Evolutionary conservation across 257 asterid species (phyloP), one percentile per base, ranked within the genome.

Genomic region (Eucommia ulmoides): DNA sequence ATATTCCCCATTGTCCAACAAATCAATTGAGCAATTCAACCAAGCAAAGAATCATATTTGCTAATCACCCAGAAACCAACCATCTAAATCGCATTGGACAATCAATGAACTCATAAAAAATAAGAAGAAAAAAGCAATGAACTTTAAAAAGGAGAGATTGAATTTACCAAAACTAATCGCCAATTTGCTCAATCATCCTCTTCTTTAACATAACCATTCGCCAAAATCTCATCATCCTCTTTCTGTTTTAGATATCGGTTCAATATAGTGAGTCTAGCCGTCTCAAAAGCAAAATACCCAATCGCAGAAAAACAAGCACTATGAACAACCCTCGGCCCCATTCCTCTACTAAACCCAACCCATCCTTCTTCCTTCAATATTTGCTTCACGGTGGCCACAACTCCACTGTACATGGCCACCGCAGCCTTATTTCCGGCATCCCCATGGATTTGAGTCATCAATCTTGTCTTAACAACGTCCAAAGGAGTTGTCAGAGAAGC

Each of bases 211-310:
- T n/a, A n/a, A n/a, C n/a, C n/a, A n/a, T n/a, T n/a, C n/a, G n/a
- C n/a, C n/a, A n/a, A n/a, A n/a, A n/a, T n/a, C n/a, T n/a, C n/a
- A n/a, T n/a, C n/a, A n/a, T n/a, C n/a, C 80, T 80, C 93, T 75
- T 82, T 89, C 17, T 54, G 71, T 72, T 46, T 73, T 50, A 89
- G 53, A 51, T 85, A 83, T 70, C 72, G 70, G 44, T 82, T 60
- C 84, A 89, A 64, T 51, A 89, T 74, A 9, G 88, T 76, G 23
- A 89, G 83, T 38, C 94, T 69, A 29, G 98, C 94, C 0, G 96
- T 89, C 77, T 89, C 98, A 59, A 89, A 89, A 0, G 98, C 96
- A 45, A 80, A 89, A 78, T 86, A 89, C 19, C 98, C 98, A 19
- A 89, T 62, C 57, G 98, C 98, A 4, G 98, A 86, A 67, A 89